Conservation (phyloP, 345 rosid genomes). For the Aquilaria sinensis region DNA sequence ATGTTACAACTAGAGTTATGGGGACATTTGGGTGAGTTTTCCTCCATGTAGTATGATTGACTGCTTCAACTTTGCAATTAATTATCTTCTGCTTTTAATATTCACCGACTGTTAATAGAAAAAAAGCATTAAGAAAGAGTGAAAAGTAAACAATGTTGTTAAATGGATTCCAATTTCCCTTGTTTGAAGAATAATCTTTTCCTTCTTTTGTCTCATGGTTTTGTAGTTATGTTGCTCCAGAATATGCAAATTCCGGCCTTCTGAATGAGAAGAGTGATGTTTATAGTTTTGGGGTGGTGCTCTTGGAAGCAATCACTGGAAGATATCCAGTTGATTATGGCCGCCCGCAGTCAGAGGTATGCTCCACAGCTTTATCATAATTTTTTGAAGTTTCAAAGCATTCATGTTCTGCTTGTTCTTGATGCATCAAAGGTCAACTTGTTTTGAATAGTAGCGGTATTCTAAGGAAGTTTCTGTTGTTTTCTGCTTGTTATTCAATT, state of each 20-base stretch:
- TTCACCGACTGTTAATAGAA: too few species aligned
- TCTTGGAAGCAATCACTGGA: constrained; percentile 96
- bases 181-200: constrained; percentile 5
- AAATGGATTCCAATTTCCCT: constrained; percentile 3
- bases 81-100: too few species aligned
- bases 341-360: constrained; percentile 86
- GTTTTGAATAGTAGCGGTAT: background rate
- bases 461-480: constrained; percentile 9
- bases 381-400: background rate
- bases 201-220: constrained; percentile 7
- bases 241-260: constrained; percentile 91
- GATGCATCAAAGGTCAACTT: background rate
- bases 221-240: constrained; percentile 88
- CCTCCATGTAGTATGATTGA: constrained; percentile 6
- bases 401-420: background rate
- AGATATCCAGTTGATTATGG: constrained; percentile 92
- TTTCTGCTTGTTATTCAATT: too few species aligned
- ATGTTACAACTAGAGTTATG: constrained; percentile 93
- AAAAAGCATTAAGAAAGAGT: too few species aligned
- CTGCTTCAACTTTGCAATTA: background rate
- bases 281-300: constrained; percentile 91
- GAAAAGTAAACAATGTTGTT: background rate
- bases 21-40: constrained; percentile 93
- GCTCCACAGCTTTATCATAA: constrained; percentile 3
- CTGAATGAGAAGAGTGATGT: constrained; percentile 95